Conservation (phyloP, 2,329 filamentous ascomycete species). For the Aspergillus persii region DNA sequence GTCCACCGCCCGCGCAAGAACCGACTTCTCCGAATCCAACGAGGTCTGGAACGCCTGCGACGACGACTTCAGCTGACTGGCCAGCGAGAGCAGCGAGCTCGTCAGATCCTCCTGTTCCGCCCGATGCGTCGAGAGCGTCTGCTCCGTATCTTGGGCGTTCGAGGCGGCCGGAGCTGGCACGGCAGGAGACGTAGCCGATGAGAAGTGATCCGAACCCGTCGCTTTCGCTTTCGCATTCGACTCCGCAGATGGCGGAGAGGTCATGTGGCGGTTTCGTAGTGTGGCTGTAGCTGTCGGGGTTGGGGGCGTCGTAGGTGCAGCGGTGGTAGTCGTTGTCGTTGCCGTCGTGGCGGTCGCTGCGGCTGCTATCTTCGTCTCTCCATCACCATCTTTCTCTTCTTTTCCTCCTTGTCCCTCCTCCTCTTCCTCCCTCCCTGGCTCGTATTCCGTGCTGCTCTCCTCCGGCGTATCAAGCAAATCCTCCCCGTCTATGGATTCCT, state of each 20-base stretch:
- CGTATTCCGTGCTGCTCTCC: slow-evolving; percentile 14
- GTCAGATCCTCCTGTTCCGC: slow-evolving; percentile 81
- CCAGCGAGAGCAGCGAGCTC: slow-evolving; percentile 75
- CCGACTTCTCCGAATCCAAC: slow-evolving; percentile 71
- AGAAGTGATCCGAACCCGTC: slow-evolving; percentile 5
- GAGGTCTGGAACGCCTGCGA: slow-evolving; percentile 69
- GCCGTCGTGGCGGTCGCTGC: not conserved
- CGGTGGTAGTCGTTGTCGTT: slow-evolving; percentile 5
- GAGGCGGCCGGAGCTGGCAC: slow-evolving; percentile 7
- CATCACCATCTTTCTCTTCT: not conserved
- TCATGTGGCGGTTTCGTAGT: slow-evolving; percentile 26
- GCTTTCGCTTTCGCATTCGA: slow-evolving; percentile 1
- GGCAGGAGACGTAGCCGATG: not conserved
- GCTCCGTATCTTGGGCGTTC: slow-evolving; percentile 56
- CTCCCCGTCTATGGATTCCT: slow-evolving; percentile 24
- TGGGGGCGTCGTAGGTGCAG: slow-evolving; percentile 14
- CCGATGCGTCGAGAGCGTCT: slow-evolving; percentile 72
- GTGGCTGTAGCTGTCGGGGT: slow-evolving; percentile 14
- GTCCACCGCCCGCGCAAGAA: slow-evolving; percentile 67
- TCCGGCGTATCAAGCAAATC: slow-evolving; percentile 29
- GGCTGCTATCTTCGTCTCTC: not conserved
- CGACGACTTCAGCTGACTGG: slow-evolving; percentile 71
- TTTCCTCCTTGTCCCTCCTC: slow-evolving; percentile 8
- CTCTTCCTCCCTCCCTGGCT: slow-evolving; percentile 13
- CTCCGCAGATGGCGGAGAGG: not conserved